phyloP scores from a whole-genome alignment of 73 alveolate species.

The Loxodes magnus region DNA sequence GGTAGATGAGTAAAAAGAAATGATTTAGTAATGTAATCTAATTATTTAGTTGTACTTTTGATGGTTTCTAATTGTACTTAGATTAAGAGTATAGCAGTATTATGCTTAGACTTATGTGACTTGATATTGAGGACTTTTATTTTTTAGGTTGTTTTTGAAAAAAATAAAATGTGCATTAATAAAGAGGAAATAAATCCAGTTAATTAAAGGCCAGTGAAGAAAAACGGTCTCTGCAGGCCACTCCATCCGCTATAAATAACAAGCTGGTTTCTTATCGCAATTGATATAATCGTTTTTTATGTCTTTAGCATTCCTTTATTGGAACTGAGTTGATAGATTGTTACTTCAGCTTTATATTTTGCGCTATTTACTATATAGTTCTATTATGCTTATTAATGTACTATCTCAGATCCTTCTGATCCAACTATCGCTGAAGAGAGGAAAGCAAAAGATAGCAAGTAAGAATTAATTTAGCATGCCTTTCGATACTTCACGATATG shows the following conservation, averaged over 20 bases:
- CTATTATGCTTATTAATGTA: not conserved
- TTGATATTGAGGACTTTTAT: no score
- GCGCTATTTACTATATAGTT: not conserved
- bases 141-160: no score
- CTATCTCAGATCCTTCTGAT: not conserved
- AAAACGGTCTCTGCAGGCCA: slow-evolving; percentile 3
- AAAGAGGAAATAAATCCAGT: no score
- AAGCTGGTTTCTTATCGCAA: not conserved
- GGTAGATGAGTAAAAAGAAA: no score
- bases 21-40: no score
- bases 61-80: no score
- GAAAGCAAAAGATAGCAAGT: not conserved
- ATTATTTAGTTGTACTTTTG: no score
- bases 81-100: no score
- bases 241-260: not conserved
- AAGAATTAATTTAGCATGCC: not conserved
- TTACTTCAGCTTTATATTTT: not conserved
- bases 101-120: no score
- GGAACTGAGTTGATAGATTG: not conserved
- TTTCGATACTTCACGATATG: slow-evolving; percentile 9
- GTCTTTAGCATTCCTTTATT: not conserved
- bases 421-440: not conserved
- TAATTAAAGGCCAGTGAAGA: no score
- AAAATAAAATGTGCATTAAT: no score
- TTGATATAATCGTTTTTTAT: not conserved